Percentiles rank a stretch among this genome's conserved stretches.
These are phyloP conservation scores for Botrytis fabae DNA, from an alignment of 2,329 filamentous ascomycete species.

Conservation along the genomic window DNA sequence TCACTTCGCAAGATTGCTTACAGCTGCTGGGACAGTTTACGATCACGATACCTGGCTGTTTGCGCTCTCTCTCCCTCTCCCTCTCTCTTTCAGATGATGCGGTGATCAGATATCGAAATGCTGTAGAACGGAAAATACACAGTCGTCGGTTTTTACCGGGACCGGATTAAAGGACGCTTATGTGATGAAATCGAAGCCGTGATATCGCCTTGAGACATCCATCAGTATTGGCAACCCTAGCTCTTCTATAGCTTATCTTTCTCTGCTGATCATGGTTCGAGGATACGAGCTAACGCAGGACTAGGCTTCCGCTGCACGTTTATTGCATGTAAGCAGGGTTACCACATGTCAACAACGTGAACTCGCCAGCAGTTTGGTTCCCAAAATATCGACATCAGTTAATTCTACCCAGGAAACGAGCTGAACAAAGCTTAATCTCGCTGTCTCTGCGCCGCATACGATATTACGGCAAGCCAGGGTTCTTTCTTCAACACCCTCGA, in stretches of 20 bases:
- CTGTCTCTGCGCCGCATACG: not conserved
- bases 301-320: not conserved
- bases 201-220: not conserved
- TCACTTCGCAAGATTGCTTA: not conserved
- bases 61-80: not conserved
- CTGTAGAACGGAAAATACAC: not conserved
- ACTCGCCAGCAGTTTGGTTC: not conserved
- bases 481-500: constrained; percentile 10
- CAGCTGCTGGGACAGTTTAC: not conserved
- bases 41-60: not conserved
- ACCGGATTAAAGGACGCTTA: not conserved
- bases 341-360: constrained; percentile 13
- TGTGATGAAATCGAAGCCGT: not conserved
- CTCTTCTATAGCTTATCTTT: not conserved
- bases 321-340: constrained; percentile 3
- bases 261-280: not conserved
- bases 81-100: not conserved
- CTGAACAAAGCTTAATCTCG: constrained; percentile 11
- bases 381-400: not conserved
- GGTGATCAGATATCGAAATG: not conserved
- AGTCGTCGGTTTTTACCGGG: not conserved
- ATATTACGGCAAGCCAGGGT: not conserved
- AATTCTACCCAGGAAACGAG: not conserved
- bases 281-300: not conserved
- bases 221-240: not conserved